A percentile compares a stretch with the other conserved stretches of the same genome.
phyloP scores from a whole-genome alignment of 2,329 filamentous ascomycete genomes.

The Colletotrichum filicis region DNA sequence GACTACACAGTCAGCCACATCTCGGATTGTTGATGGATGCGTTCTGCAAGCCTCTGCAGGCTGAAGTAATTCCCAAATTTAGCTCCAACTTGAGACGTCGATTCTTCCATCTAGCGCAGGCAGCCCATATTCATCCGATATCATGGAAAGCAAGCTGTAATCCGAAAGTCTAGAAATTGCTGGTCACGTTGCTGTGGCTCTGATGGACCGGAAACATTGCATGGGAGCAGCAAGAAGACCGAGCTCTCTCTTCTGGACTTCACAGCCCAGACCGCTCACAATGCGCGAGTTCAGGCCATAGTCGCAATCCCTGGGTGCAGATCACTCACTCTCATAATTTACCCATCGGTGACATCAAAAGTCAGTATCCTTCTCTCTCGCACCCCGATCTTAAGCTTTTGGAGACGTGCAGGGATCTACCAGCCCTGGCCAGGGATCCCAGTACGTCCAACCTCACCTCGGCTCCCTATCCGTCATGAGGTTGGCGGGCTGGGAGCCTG shows the following conservation, averaged over 20 bases:
- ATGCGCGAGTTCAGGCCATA: neutral
- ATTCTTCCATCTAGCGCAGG: neutral
- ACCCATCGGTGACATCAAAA: constrained; percentile 20
- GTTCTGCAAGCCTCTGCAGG: neutral
- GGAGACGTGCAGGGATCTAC: constrained; percentile 24
- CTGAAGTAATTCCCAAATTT: constrained; percentile 4
- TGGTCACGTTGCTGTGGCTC: neutral
- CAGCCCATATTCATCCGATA: constrained; percentile 4
- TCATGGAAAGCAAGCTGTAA: constrained; percentile 11
- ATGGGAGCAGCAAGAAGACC: neutral
- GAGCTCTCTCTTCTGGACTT: neutral
- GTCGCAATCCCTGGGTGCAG: neutral
- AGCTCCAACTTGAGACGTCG: constrained; percentile 1
- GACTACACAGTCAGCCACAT: constrained; percentile 1
- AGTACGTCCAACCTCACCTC: constrained; percentile 13
- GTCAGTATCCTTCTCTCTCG: neutral
- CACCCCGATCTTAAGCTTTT: constrained; percentile 25
- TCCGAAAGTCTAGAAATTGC: neutral
- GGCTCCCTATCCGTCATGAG: neutral
- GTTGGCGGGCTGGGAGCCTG: neutral
- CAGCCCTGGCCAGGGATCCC: constrained; percentile 6
- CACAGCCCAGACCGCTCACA: neutral
- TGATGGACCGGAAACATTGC: neutral
- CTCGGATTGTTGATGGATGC: constrained; percentile 14
- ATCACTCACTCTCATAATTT: neutral